Conservation (phyloP, 495 filamentous ascomycete genomes). For the Hypoxylon rickii region DNA sequence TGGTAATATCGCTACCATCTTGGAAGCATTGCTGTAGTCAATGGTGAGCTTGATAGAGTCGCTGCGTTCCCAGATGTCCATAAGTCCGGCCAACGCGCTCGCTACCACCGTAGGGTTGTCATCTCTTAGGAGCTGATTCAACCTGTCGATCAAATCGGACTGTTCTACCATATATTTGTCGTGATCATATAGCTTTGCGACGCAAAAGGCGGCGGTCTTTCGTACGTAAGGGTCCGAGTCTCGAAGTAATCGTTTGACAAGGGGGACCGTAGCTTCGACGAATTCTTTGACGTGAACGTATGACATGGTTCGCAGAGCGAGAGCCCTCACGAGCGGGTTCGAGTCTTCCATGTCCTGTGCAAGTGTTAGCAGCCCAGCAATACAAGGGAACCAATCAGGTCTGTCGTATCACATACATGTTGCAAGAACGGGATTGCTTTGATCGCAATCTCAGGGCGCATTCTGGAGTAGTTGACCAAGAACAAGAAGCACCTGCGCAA, state of each 20-base stretch:
- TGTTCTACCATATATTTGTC: constrained; percentile 87
- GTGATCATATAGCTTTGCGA: constrained; percentile 97
- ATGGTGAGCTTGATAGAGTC: constrained; percentile 98
- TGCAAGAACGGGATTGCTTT: constrained; percentile 89
- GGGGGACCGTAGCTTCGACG: constrained; percentile 84
- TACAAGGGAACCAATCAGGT: not conserved
- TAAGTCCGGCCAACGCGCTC: constrained; percentile 85
- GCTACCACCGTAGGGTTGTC: constrained; percentile 98
- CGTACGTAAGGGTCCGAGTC: constrained; percentile 95
- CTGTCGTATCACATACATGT: constrained; percentile 58
- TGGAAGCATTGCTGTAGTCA: constrained; percentile 94
- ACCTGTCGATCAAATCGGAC: constrained; percentile 87
- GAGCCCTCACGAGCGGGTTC: constrained; percentile 90
- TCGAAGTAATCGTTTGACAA: constrained; percentile 80
- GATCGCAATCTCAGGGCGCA: constrained; percentile 92
- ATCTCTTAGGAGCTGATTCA: constrained; percentile 89
- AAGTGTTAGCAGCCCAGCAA: constrained; percentile 16
- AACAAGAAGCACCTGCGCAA: constrained; percentile 88
- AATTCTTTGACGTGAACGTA: constrained; percentile 98
- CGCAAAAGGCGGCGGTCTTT: constrained; percentile 95
- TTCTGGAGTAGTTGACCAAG: constrained; percentile 92
- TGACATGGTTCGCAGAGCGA: constrained; percentile 92
- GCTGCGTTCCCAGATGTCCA: constrained; percentile 98
- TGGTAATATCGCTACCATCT: constrained; percentile 93
- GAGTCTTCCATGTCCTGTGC: constrained; percentile 88